These are phyloP conservation scores for Melanomma pulvis-pyrius DNA, from an alignment of 495 filamentous ascomycete species.

Conservation along the genomic window DNA sequence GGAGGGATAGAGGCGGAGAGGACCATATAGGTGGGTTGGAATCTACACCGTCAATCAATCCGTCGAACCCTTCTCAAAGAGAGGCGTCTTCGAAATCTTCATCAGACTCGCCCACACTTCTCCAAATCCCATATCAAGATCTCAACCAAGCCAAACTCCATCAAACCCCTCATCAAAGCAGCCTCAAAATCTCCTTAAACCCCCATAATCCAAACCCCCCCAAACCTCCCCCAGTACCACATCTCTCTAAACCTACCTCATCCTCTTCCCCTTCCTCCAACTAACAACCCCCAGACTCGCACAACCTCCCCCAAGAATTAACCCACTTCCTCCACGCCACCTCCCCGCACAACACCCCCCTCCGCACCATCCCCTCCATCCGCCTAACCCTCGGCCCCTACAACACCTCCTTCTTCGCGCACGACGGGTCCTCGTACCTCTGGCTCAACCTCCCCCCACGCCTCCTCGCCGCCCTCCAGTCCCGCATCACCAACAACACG, in stretches of 20 bases:
- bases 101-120: too few relatives aligned
- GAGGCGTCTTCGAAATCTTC: too few relatives aligned
- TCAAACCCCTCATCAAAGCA: neutral
- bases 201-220: too few relatives aligned
- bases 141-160: too few relatives aligned
- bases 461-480: conserved; percentile 20
- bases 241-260: too few relatives aligned
- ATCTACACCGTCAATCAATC: neutral
- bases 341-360: neutral
- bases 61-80: too few relatives aligned
- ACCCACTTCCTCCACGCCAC: conserved; percentile 24
- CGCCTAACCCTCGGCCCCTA: conserved; percentile 29
- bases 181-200: too few relatives aligned
- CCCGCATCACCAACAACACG: conserved; percentile 18
- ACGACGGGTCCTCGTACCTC: conserved; percentile 15
- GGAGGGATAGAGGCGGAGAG: conserved; percentile 11
- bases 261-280: too few relatives aligned
- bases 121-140: too few relatives aligned
- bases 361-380: conserved; percentile 20
- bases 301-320: conserved; percentile 28
- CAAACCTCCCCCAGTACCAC: too few relatives aligned
- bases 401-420: conserved; percentile 30
- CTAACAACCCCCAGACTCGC: conserved; percentile 10
- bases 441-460: conserved; percentile 28
- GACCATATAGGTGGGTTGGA: conserved; percentile 17